Evolutionary conservation across 768 basidiomycete species (phyloP), one percentile per base, ranked within the genome.

Genomic region (Suillus occidentalis): DNA sequence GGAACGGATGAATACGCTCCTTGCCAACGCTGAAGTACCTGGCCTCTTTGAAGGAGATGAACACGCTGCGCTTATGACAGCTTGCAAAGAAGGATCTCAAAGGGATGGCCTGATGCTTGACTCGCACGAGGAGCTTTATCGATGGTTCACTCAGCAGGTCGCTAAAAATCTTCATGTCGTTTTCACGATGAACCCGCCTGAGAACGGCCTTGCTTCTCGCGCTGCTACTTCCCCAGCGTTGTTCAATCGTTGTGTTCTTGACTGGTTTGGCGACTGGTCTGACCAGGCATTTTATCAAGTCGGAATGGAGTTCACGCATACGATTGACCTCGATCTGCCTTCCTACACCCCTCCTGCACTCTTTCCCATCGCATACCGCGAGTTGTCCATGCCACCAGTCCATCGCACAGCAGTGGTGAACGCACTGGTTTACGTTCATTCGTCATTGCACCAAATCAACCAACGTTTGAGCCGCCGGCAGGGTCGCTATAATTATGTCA

Each of bases 11-110:
- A 99, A 99, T 76, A 99, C 97, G 0, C 86, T 99, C 16, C 85
- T 99, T 18, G 97, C 97, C 47, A 99, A 99, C 71, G 97, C 97
- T n/a, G 97, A 99, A 76, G 96, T 99, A n/a, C 97, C 97, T 0
- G 97, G 97, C 77, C 84, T 99, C n/a, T 99, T 99, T 75, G 97
- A 99, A 78, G 97, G 97, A n/a, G 97, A 99, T 71, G 97, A 99
- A 74, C 91, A 98, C 75, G 89, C 97, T 22, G 94, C 96, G 60
- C 82, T 99, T 64, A 99, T 99, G 96, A 99, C 97, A 6, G 95
- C 97, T 1, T 99, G 97, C 81, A 98, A 97, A 75, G 97, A 99
- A 78, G 97, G 97, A 6, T 97, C 97, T n/a, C 96, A 98, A 73
- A 88, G 97, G 16, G 97, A 99, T 68, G 97, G 97, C 13, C 81